Conservation (phyloP, 1,284 basidiomycete species). For the Ceratobasidium sp. region DNA sequence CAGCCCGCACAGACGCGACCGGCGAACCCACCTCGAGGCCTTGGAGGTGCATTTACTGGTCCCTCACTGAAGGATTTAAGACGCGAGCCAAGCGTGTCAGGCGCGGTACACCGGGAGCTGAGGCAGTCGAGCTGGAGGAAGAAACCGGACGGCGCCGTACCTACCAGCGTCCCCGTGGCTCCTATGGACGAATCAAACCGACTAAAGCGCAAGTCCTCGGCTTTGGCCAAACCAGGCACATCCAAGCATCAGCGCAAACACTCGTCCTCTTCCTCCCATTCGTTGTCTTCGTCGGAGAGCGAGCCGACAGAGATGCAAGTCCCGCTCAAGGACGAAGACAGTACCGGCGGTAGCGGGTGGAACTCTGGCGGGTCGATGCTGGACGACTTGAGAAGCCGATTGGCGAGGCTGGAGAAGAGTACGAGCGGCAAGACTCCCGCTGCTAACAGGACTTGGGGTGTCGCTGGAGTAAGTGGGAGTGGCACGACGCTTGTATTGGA, state of each 20-base stretch:
- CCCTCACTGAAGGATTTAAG: conserved; percentile 41
- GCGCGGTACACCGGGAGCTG: conserved; percentile 26
- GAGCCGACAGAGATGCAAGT: conserved; percentile 45
- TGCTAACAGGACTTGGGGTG: conserved; percentile 15
- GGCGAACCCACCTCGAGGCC: conserved; percentile 15
- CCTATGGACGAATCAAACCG: conserved; percentile 25
- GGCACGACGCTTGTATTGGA: neutral
- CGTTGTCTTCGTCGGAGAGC: conserved; percentile 31
- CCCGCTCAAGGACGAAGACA: conserved; percentile 30
- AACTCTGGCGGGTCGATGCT: conserved; percentile 28
- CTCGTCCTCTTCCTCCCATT: conserved; percentile 25
- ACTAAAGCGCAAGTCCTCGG: conserved; percentile 41
- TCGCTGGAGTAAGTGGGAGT: neutral
- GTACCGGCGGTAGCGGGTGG: conserved; percentile 23
- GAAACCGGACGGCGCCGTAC: conserved; percentile 23
- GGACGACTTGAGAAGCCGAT: conserved; percentile 26
- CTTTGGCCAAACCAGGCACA: conserved; percentile 6
- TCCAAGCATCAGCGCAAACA: conserved; percentile 45
- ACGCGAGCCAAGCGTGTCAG: conserved; percentile 41
- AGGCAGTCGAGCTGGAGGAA: conserved; percentile 42
- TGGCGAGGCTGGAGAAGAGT: conserved; percentile 40
- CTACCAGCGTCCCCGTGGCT: conserved; percentile 2
- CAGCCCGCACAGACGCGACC: conserved; percentile 19
- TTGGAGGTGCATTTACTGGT: conserved; percentile 27
- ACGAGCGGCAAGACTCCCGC: conserved; percentile 45